phyloP scores from a whole-genome alignment of 306 rosid species.

The Vigna radiata region DNA sequence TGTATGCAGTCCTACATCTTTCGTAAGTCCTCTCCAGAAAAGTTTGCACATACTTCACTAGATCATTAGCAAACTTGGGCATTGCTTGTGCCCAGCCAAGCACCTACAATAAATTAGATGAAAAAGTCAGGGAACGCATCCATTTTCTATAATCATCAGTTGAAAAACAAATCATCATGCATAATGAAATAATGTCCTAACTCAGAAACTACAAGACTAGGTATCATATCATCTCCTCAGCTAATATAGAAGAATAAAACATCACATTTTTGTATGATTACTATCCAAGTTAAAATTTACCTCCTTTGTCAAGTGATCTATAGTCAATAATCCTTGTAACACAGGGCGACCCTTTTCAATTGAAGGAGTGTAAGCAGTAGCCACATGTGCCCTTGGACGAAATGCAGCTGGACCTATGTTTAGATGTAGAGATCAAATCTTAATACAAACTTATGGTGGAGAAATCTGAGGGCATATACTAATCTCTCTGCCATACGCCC shows the following conservation, averaged over 20 bases:
- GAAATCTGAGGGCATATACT: slow-evolving; percentile 35
- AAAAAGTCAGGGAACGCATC: slow-evolving; percentile 33
- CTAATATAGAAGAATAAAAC: slow-evolving; percentile 31
- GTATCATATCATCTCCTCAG: slow-evolving; percentile 19
- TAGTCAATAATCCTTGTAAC: slow-evolving; percentile 94
- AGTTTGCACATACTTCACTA: slow-evolving; percentile 96
- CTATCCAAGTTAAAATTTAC: slow-evolving; percentile 50
- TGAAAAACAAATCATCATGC: slow-evolving; percentile 34
- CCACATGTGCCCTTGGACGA: slow-evolving; percentile 94
- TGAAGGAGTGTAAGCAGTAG: slow-evolving; percentile 72
- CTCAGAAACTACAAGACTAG: background rate
- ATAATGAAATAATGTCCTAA: slow-evolving; percentile 32
- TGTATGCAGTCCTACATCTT: slow-evolving; percentile 96
- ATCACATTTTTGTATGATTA: slow-evolving; percentile 28
- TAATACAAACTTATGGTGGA: slow-evolving; percentile 19
- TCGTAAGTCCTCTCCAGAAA: slow-evolving; percentile 95
- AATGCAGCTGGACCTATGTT: slow-evolving; percentile 97
- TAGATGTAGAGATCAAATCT: slow-evolving; percentile 42
- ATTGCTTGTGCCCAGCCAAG: slow-evolving; percentile 99
- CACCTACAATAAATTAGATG: slow-evolving; percentile 65
- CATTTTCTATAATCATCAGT: slow-evolving; percentile 39
- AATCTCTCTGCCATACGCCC: slow-evolving; percentile 35
- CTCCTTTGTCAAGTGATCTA: slow-evolving; percentile 94
- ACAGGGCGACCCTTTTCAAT: slow-evolving; percentile 98
- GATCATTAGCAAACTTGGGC: slow-evolving; percentile 95